phyloP scores from a whole-genome alignment of 306 rosid genomes.

The Clitoria ternatea region DNA sequence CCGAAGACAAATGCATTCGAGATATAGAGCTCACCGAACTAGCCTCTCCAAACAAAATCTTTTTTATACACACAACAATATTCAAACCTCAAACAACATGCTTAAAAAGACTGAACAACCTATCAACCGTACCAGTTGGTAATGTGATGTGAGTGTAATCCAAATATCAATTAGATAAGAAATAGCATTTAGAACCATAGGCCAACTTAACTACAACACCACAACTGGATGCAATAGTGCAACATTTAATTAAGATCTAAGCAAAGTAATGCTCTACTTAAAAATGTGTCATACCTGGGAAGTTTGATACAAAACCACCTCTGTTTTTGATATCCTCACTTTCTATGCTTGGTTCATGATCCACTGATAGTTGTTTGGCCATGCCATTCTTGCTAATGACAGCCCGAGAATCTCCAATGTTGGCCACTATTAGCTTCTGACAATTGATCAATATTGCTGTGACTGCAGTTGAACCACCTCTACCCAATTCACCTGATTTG shows the following conservation, averaged over 20 bases:
- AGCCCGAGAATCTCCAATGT: slow-evolving; percentile 94
- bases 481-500: slow-evolving; percentile 68
- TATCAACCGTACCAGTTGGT: too few relatives aligned
- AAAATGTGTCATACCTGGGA: slow-evolving; percentile 62
- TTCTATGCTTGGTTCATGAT: slow-evolving; percentile 82
- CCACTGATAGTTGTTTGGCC: slow-evolving; percentile 76
- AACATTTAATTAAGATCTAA: neutral
- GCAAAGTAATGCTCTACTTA: neutral
- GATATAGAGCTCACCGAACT: too few relatives aligned
- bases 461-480: slow-evolving; percentile 97
- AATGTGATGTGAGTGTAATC: neutral
- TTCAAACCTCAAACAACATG: too few relatives aligned
- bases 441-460: slow-evolving; percentile 90
- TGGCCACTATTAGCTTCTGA: slow-evolving; percentile 73
- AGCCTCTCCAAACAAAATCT: too few relatives aligned
- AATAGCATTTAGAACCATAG: neutral
- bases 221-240: neutral
- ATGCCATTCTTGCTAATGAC: slow-evolving; percentile 59
- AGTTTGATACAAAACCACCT: slow-evolving; percentile 93
- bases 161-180: neutral
- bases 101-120: too few relatives aligned
- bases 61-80: too few relatives aligned
- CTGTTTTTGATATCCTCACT: slow-evolving; percentile 56
- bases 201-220: slow-evolving; percentile 1
- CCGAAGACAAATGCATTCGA: too few relatives aligned